A percentile compares a stretch with the other conserved stretches of the same genome.
phyloP scores from a whole-genome alignment of 2,329 filamentous ascomycete species.

The Bipolaris gigantea region DNA sequence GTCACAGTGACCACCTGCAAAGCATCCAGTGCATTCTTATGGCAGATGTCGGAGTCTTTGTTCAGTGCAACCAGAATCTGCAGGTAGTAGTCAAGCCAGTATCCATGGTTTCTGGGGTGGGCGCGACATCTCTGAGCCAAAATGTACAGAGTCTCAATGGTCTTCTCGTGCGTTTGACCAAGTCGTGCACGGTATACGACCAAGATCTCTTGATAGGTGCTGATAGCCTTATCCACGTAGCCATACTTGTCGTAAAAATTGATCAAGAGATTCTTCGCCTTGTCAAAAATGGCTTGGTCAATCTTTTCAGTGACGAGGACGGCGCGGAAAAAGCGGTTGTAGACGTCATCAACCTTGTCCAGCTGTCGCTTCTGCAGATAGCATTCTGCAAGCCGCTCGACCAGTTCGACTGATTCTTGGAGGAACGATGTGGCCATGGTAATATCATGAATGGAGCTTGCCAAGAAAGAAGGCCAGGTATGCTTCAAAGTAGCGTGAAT shows the following conservation, averaged over 20 bases:
- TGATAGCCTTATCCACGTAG: slow-evolving; percentile 43
- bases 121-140: slow-evolving; percentile 45
- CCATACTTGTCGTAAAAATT: slow-evolving; percentile 46
- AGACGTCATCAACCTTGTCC: slow-evolving; percentile 46
- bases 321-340: slow-evolving; percentile 45
- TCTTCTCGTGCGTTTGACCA: slow-evolving; percentile 47
- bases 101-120: slow-evolving; percentile 48
- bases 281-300: slow-evolving; percentile 40
- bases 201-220: slow-evolving; percentile 43
- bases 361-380: slow-evolving; percentile 46
- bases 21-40: slow-evolving; percentile 48
- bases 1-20: slow-evolving; percentile 48
- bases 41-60: slow-evolving; percentile 44
- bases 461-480: slow-evolving; percentile 53
- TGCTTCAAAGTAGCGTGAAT: slow-evolving; percentile 50
- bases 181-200: slow-evolving; percentile 37
- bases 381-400: slow-evolving; percentile 51
- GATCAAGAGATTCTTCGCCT: slow-evolving; percentile 39
- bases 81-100: slow-evolving; percentile 53
- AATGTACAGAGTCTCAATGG: slow-evolving; percentile 53
- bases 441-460: slow-evolving; percentile 50
- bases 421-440: slow-evolving; percentile 48
- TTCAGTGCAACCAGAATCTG: slow-evolving; percentile 51
- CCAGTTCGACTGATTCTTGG: slow-evolving; percentile 52
- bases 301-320: slow-evolving; percentile 36